Conservation (phyloP, 805 yeast genomes). For the Kurtzmaniella cleridarum region DNA sequence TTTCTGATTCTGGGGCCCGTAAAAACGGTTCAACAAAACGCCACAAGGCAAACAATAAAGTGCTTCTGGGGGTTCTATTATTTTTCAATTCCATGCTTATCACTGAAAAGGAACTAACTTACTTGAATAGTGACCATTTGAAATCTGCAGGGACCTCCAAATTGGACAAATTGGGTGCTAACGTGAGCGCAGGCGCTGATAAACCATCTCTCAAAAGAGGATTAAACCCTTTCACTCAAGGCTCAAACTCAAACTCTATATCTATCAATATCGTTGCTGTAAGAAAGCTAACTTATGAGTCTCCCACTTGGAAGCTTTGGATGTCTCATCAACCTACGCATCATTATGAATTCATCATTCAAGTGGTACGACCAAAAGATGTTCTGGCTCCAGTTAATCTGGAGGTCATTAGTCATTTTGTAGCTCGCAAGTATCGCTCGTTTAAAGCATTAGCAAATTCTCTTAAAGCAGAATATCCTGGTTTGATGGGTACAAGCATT, state of each 20-base stretch:
- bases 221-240: not conserved
- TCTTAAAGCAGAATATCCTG: conserved; percentile 61
- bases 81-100: conserved; percentile 73
- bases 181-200: not conserved
- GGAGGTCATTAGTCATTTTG: conserved; percentile 30
- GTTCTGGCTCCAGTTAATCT: conserved; percentile 1
- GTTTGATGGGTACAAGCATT: conserved; percentile 46
- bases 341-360: conserved; percentile 45
- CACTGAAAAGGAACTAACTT: conserved; percentile 50
- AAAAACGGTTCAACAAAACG: conserved; percentile 63
- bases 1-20: conserved; percentile 71
- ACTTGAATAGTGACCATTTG: conserved; percentile 31
- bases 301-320: conserved; percentile 4
- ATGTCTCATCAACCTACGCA: conserved; percentile 10
- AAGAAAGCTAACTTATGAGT: conserved; percentile 20
- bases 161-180: conserved; percentile 22
- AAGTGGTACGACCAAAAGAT: conserved; percentile 26
- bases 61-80: conserved; percentile 59
- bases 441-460: conserved; percentile 53
- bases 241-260: conserved; percentile 17
- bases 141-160: conserved; percentile 34
- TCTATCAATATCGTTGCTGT: conserved; percentile 70
- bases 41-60: conserved; percentile 52
- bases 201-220: not conserved
- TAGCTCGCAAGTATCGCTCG: conserved; percentile 61